phyloP scores from a whole-genome alignment of 352 stramenopile genomes.

The Halophytophthora polymorphica region DNA sequence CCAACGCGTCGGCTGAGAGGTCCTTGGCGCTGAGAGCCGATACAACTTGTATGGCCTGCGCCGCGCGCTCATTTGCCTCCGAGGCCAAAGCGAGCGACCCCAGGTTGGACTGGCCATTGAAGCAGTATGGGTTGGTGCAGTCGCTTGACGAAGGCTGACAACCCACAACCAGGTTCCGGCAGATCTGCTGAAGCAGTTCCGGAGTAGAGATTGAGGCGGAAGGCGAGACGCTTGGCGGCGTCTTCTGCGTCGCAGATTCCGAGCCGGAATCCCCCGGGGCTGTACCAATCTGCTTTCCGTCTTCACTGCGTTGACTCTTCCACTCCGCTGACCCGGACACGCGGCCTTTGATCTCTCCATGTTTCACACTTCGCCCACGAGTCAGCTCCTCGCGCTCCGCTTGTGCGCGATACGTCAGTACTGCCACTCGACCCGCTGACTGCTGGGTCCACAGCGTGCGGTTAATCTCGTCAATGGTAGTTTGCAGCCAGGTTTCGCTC shows the following conservation, averaged over 20 bases:
- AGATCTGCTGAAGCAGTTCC: slow-evolving; percentile 45
- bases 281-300: slow-evolving; percentile 31
- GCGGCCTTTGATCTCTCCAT: slow-evolving; percentile 57
- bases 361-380: slow-evolving; percentile 26
- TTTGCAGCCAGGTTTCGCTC: slow-evolving; percentile 57
- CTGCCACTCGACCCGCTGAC: slow-evolving; percentile 22
- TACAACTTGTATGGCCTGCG: slow-evolving; percentile 43
- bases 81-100: slow-evolving; percentile 1
- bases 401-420: slow-evolving; percentile 34
- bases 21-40: slow-evolving; percentile 28
- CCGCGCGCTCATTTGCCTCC: slow-evolving; percentile 45
- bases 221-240: not conserved
- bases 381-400: slow-evolving; percentile 51
- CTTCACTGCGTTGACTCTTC: slow-evolving; percentile 70
- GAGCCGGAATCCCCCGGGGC: not conserved
- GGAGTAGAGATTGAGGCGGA: slow-evolving; percentile 4
- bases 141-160: slow-evolving; percentile 20
- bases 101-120: slow-evolving; percentile 15
- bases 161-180: slow-evolving; percentile 43
- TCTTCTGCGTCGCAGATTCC: not conserved
- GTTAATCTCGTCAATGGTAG: slow-evolving; percentile 59
- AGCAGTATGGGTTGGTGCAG: slow-evolving; percentile 50
- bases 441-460: slow-evolving; percentile 24
- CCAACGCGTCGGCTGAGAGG: slow-evolving; percentile 35
- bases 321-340: slow-evolving; percentile 79